Evolutionary conservation across 352 stramenopile genomes (phyloP).

Genomic region (Thraustotheca clavata): DNA sequence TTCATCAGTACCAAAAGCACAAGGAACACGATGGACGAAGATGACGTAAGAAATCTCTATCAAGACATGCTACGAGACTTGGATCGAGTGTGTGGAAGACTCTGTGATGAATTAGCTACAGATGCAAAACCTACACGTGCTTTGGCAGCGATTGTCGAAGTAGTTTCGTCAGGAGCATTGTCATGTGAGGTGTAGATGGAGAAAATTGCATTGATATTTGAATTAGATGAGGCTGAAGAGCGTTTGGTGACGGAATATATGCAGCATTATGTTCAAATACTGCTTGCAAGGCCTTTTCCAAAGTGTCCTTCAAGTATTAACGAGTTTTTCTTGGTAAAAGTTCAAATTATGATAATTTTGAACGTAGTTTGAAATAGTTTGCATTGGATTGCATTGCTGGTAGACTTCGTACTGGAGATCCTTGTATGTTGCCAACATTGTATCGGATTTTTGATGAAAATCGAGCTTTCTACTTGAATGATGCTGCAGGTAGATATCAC

Average conservation of each 20-base stretch:
- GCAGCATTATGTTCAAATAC: constrained; percentile 44
- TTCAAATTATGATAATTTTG: neutral
- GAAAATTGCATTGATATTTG: neutral
- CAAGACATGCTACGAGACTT: constrained; percentile 43
- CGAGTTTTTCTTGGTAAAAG: constrained; percentile 36
- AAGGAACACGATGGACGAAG: constrained; percentile 17
- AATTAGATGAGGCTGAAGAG: constrained; percentile 25
- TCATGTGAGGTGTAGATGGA: neutral
- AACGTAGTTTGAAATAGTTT: too few species aligned
- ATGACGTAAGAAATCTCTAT: constrained; percentile 23
- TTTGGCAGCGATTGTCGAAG: constrained; percentile 28
- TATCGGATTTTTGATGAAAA: constrained; percentile 49
- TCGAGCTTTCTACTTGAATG: constrained; percentile 38
- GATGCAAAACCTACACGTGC: constrained; percentile 28
- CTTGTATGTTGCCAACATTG: constrained; percentile 35
- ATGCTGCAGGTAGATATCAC: neutral
- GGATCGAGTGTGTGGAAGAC: constrained; percentile 34
- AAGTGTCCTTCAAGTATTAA: constrained; percentile 30
- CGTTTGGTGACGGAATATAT: constrained; percentile 45
- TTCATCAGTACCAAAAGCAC: neutral
- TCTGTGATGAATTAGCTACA: constrained; percentile 34
- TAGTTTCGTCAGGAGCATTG: constrained; percentile 7
- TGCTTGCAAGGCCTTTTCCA: constrained; percentile 34
- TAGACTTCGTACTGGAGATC: constrained; percentile 32
- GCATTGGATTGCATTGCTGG: constrained; percentile 28